Conservation (phyloP, 306 rosid genomes). For the Carpinus fangiana region DNA sequence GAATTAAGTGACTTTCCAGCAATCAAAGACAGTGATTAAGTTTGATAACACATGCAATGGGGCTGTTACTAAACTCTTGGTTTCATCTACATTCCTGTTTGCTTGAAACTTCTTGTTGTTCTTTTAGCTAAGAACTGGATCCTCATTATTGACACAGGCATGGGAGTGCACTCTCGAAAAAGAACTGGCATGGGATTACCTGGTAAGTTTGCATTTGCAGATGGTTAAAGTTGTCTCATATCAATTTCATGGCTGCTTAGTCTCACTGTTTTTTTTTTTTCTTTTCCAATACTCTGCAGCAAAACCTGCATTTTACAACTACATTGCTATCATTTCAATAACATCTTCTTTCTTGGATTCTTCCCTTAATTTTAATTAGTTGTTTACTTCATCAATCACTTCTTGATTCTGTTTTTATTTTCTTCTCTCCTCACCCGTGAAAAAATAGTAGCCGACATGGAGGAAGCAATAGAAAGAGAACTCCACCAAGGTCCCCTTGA, state of each 20-base stretch:
- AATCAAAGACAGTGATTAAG: neutral
- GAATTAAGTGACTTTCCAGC: neutral
- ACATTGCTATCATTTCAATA: constrained; percentile 51
- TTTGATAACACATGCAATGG: neutral
- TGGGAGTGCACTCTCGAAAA: constrained; percentile 89
- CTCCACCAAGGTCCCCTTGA: constrained; percentile 76
- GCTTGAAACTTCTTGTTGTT: neutral
- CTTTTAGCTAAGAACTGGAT: constrained; percentile 24
- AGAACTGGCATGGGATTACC: constrained; percentile 78
- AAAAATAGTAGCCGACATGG: constrained; percentile 49
- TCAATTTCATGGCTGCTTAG: constrained; percentile 24
- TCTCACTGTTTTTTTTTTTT: constrained; percentile 9
- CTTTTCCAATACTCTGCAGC: constrained; percentile 48
- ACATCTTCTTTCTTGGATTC: neutral
- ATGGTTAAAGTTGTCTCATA: constrained; percentile 11
- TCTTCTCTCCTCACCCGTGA: neutral
- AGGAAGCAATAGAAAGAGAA: constrained; percentile 70
- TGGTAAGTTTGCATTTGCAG: constrained; percentile 43
- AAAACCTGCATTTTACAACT: constrained; percentile 90
- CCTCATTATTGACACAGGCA: constrained; percentile 43
- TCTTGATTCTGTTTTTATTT: constrained; percentile 22
- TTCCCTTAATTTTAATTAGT: neutral
- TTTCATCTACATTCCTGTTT: neutral
- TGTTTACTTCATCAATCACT: neutral
- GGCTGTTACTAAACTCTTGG: neutral